Base-by-base conservation (phyloP, 805 yeast genomes). In the Scheffersomyces lignosus region DNA sequence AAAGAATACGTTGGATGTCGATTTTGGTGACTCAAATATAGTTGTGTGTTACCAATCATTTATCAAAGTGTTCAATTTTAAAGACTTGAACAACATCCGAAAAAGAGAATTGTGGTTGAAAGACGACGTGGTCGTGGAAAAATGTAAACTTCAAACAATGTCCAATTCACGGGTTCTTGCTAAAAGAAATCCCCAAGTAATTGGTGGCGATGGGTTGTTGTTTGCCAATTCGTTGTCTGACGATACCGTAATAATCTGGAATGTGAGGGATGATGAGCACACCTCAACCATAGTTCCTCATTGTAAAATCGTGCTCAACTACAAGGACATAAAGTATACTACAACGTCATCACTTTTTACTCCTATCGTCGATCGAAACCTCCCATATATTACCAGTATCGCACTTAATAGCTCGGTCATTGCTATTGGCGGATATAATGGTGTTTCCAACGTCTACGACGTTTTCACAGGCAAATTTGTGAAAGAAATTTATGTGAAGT, bases 121-220 rank as follows among this genome's bases (percentile, higher is more conserved):
- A 5, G 37, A 41, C 15, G 45, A 46, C 29, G 48, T 40, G 5
- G 14, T 25, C 5, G 49, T 55, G 5, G 28, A 50, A 2, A 25
- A 42, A n/a, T 38, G 51, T 2, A 32, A 41, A 16, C 8, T 57
- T 8, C 64, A 59, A 39, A 44, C 59, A 10, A 35, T 37, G 5
- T 27, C 38, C 4, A 18, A 20, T 3, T n/a, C 18, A 5, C 42
- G 37, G 30, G 18, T 33, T 27, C 10, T 15, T 12, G 13, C 28
- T 4, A 42, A 33, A 12, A 28, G 64, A 31, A 57, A 63, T 31
- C 15, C 27, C 7, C 31, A 33, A 3, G 31, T 64, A 6, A 60
- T 60, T 4, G 77, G 77, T 1, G 52, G 56, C n/a, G 75, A 71
- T 47, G 74, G 73, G 1, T 56, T 65, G 12, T 48, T 65, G 18